Conservation (phyloP, 345 rosid species). For the Eucalyptus sp. region DNA sequence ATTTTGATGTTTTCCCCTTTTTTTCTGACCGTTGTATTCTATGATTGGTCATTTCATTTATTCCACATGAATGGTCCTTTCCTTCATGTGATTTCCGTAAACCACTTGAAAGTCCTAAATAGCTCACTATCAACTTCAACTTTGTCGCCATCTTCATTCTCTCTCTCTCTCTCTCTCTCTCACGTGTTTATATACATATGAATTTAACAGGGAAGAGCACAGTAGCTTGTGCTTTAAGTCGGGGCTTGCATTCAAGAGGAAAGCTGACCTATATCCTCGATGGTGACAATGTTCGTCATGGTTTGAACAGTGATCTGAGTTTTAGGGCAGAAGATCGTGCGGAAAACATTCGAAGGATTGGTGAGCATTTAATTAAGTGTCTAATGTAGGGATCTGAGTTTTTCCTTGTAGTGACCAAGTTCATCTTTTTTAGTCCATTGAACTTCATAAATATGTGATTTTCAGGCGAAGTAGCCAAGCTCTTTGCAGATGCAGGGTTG, state of each 20-base stretch:
- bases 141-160: neutral
- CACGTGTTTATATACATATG: neutral
- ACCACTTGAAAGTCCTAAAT: neutral
- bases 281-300: conserved; percentile 79
- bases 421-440: neutral
- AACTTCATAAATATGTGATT: neutral
- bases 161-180: neutral
- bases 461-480: conserved; percentile 75
- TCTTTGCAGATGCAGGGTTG: conserved; percentile 76
- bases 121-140: neutral
- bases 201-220: conserved; percentile 62
- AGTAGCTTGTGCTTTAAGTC: conserved; percentile 62
- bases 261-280: conserved; percentile 68
- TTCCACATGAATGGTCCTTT: neutral
- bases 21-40: neutral
- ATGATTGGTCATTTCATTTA: neutral
- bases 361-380: conserved; percentile 9
- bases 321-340: conserved; percentile 62
- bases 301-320: conserved; percentile 59
- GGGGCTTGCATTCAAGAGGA: conserved; percentile 43
- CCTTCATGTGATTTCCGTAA: neutral
- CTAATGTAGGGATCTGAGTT: neutral
- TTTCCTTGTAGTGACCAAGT: neutral
- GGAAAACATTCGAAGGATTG: conserved; percentile 69
- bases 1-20: neutral